phyloP scores from a whole-genome alignment of 192 early-diverging fungal species.

The Cladochytrium replicatum region DNA sequence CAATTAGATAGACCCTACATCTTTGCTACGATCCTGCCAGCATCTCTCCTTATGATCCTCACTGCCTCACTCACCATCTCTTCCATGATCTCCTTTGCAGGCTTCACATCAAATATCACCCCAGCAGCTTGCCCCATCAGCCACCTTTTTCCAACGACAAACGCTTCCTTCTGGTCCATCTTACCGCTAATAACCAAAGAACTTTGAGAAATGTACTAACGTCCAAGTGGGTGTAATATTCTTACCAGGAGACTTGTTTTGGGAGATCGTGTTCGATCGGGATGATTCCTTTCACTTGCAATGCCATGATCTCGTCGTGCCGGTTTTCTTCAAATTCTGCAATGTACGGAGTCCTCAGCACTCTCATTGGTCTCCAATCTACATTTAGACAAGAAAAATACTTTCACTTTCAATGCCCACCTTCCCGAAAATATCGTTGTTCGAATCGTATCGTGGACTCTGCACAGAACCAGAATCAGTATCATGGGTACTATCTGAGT shows the following conservation, averaged over 20 bases:
- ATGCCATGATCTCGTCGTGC: slow-evolving; percentile 20
- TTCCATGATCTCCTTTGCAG: slow-evolving; percentile 40
- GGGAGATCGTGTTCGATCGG: slow-evolving; percentile 19
- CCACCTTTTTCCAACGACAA: no score
- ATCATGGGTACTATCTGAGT: not conserved
- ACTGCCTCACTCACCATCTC: slow-evolving; percentile 30
- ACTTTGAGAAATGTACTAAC: no score
- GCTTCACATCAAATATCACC: slow-evolving; percentile 22
- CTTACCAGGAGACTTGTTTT: no score
- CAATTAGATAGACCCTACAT: no score
- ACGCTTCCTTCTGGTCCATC: no score
- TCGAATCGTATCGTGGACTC: slow-evolving; percentile 28
- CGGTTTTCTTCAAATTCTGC: slow-evolving; percentile 24
- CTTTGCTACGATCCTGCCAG: no score
- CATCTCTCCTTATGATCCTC: slow-evolving; percentile 5
- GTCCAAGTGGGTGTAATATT: no score
- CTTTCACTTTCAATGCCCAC: slow-evolving; percentile 22
- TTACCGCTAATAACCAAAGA: no score
- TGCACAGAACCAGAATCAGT: not conserved
- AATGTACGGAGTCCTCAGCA: no score
- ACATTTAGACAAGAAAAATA: slow-evolving; percentile 2
- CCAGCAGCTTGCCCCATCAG: slow-evolving; percentile 40
- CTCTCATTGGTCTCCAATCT: no score
- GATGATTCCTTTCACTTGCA: slow-evolving; percentile 20
- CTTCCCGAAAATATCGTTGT: slow-evolving; percentile 32